Evolutionary conservation across 257 asterid genomes (phyloP).

Genomic region (Dorcoceras hygrometricum): DNA sequence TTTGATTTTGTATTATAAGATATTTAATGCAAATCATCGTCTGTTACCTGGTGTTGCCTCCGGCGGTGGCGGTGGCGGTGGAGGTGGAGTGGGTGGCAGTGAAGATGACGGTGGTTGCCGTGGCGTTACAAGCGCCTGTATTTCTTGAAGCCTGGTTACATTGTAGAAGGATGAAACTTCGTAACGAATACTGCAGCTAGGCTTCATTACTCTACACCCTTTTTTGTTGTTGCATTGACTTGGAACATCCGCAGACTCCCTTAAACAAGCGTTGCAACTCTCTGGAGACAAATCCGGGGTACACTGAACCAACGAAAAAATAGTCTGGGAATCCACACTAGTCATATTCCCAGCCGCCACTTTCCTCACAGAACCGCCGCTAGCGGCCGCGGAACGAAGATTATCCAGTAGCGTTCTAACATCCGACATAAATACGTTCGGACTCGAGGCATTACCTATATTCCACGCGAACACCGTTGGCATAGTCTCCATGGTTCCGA

Average conservation of each 20-base stretch:
- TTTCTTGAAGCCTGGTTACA: conserved; percentile 11
- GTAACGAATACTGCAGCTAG: conserved; percentile 19
- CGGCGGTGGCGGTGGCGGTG: background rate
- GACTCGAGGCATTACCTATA: no score
- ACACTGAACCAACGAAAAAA: conserved; percentile 17
- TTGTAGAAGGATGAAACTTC: background rate
- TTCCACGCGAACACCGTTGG: no score
- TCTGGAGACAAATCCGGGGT: conserved; percentile 13
- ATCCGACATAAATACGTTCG: no score
- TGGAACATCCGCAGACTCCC: background rate
- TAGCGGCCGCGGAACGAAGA: no score
- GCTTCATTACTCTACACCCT: background rate
- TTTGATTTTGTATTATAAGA: no score
- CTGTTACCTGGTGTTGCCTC: background rate
- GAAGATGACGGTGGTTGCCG: background rate
- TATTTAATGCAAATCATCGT: no score
- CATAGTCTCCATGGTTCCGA: no score
- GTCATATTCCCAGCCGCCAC: background rate
- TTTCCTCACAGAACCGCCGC: conserved; percentile 8
- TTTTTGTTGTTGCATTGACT: background rate
- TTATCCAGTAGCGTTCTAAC: no score
- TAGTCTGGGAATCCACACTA: background rate
- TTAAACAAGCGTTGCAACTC: conserved; percentile 4
- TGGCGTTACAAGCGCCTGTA: background rate
- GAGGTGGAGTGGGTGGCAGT: background rate